phyloP scores from a whole-genome alignment of 345 rosid genomes.

The Populus nigra region DNA sequence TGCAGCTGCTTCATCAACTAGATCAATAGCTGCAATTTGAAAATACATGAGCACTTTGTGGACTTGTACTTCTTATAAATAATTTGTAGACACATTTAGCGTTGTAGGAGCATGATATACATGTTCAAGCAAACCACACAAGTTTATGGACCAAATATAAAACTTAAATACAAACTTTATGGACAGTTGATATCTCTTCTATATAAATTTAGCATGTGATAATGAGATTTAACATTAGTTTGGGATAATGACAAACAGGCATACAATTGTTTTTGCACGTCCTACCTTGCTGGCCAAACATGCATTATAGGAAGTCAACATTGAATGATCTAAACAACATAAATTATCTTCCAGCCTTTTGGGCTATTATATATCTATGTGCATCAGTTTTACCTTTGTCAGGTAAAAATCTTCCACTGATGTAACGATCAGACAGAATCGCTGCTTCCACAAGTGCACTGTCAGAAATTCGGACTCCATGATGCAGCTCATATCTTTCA shows the following conservation, averaged over 20 bases:
- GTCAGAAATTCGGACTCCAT: constrained; percentile 96
- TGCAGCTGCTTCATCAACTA: constrained; percentile 99
- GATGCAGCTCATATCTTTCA: constrained; percentile 98
- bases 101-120: background rate
- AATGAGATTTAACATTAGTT: background rate
- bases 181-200: background rate
- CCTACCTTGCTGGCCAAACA: background rate
- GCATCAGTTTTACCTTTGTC: constrained; percentile 69
- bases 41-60: constrained; percentile 12
- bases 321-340: background rate
- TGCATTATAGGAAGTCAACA: background rate
- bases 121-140: background rate
- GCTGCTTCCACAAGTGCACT: constrained; percentile 98
- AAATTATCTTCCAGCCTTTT: background rate
- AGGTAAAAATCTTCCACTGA: constrained; percentile 95
- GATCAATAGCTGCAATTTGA: constrained; percentile 77
- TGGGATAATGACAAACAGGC: background rate
- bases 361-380: background rate
- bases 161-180: background rate
- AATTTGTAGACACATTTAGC: background rate
- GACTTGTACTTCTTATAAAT: background rate
- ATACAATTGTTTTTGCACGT: background rate
- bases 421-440: constrained; percentile 91
- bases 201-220: background rate
- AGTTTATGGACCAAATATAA: background rate